Conservation (phyloP, 441 rosid species). For the Gossypium armourianum region DNA sequence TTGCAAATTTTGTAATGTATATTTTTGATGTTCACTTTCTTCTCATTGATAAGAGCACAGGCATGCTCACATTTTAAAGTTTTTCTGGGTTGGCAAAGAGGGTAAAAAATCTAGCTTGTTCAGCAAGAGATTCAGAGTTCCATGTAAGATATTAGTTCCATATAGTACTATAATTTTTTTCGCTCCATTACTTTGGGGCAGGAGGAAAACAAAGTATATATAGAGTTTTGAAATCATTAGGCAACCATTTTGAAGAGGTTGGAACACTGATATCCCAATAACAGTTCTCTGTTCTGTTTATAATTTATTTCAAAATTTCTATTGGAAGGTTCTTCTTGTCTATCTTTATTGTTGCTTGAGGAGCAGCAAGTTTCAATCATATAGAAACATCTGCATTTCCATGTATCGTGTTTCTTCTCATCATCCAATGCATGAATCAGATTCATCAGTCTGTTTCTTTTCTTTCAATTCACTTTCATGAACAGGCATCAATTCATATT, state of each 20-base stretch:
- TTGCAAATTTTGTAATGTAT: conserved; percentile 31
- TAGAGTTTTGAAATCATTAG: conserved; percentile 18
- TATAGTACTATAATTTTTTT: conserved; percentile 10
- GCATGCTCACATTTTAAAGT: conserved; percentile 16
- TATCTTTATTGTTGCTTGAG: conserved; percentile 7
- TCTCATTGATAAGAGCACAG: conserved; percentile 23
- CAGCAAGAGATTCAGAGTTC: conserved; percentile 16
- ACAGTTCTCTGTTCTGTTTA: conserved; percentile 17
- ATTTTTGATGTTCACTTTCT: conserved; percentile 20
- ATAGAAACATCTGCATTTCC: neutral
- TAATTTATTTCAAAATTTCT: conserved; percentile 12
- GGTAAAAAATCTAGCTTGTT: conserved; percentile 15
- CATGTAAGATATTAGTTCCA: conserved; percentile 19
- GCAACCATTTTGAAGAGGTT: conserved; percentile 34
- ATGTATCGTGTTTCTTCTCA: neutral
- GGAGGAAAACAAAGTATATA: conserved; percentile 15
- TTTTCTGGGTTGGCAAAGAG: conserved; percentile 18
- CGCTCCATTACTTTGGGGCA: conserved; percentile 22
- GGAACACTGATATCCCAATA: conserved; percentile 23
- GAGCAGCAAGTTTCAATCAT: conserved; percentile 3
- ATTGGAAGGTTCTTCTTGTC: conserved; percentile 10
- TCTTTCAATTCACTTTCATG: conserved; percentile 1
- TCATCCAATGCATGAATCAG: neutral
- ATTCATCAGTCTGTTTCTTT: conserved; percentile 7
- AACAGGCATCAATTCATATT: neutral